Percentiles rank a stretch among this genome's conserved stretches.
These are phyloP conservation scores for Powellomyces hirtus DNA, from an alignment of 192 early-diverging fungal genomes.

Conservation along the genomic window DNA sequence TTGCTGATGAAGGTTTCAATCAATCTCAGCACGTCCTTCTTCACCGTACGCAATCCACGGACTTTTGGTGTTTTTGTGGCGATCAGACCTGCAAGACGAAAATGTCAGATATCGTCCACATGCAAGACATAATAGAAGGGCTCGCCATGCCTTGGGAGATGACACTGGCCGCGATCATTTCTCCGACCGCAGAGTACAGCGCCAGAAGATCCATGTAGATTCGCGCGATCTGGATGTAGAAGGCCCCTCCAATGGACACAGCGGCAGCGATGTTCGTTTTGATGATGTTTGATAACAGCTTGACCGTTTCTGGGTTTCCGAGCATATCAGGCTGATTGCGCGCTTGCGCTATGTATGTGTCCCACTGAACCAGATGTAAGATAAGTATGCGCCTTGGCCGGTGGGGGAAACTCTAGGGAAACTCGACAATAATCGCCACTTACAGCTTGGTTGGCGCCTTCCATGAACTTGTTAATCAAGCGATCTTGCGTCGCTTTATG, in stretches of 20 bases:
- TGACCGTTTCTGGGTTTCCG: slow-evolving; percentile 75
- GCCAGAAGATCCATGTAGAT: slow-evolving; percentile 90
- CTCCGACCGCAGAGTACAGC: slow-evolving; percentile 86
- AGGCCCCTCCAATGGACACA: slow-evolving; percentile 81
- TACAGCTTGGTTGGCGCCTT: slow-evolving; percentile 79
- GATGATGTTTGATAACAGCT: slow-evolving; percentile 87
- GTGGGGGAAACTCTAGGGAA: too few relatives aligned
- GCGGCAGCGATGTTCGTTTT: slow-evolving; percentile 96
- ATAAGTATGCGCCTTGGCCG: too few relatives aligned
- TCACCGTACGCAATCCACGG: slow-evolving; percentile 89
- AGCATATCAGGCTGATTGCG: slow-evolving; percentile 65
- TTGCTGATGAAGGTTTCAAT: slow-evolving; percentile 90
- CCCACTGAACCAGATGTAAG: too few relatives aligned
- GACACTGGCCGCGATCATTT: slow-evolving; percentile 54
- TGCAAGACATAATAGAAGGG: background rate
- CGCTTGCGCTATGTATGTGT: slow-evolving; percentile 71
- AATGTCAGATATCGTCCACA: background rate
- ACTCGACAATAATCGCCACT: too few relatives aligned
- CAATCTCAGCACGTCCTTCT: slow-evolving; percentile 91
- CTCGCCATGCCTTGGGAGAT: slow-evolving; percentile 9
- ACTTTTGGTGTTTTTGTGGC: slow-evolving; percentile 89
- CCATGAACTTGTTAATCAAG: slow-evolving; percentile 84
- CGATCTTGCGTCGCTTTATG: slow-evolving; percentile 75
- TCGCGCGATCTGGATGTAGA: slow-evolving; percentile 81
- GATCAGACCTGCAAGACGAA: slow-evolving; percentile 63